Percentiles rank a stretch among this genome's conserved stretches.
These are phyloP conservation scores for Dactylellina sp. DNA, from an alignment of 2,329 filamentous ascomycete genomes.

Conservation along the genomic window DNA sequence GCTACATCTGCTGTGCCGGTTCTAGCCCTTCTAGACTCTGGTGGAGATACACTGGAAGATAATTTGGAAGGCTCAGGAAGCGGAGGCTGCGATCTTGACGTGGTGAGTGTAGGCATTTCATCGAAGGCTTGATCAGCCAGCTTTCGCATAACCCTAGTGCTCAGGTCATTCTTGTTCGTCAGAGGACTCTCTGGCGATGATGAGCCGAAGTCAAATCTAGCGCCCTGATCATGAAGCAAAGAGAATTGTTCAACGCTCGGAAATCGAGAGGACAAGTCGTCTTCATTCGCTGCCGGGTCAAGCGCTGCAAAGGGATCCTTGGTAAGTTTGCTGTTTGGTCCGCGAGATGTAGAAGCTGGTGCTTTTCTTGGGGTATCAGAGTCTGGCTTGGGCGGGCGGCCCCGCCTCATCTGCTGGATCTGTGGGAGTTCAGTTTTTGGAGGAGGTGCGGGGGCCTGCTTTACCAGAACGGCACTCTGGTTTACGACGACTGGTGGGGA, in stretches of 20 bases:
- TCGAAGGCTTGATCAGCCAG: slow-evolving; percentile 87
- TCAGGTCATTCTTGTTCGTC: slow-evolving; percentile 69
- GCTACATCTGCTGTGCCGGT: slow-evolving; percentile 63
- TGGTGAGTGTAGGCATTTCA: slow-evolving; percentile 62
- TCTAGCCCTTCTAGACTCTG: slow-evolving; percentile 61
- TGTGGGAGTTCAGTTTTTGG: slow-evolving; percentile 82
- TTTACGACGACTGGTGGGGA: slow-evolving; percentile 69
- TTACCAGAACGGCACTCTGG: slow-evolving; percentile 78
- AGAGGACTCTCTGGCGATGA: slow-evolving; percentile 66
- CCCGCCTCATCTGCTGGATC: slow-evolving; percentile 92
- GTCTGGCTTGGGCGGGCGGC: slow-evolving; percentile 72
- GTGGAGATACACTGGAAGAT: slow-evolving; percentile 34
- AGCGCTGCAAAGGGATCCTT: slow-evolving; percentile 91
- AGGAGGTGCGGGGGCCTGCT: slow-evolving; percentile 80
- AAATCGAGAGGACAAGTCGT: slow-evolving; percentile 87
- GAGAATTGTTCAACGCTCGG: slow-evolving; percentile 94
- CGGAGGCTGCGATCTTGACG: slow-evolving; percentile 38
- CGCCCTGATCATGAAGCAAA: slow-evolving; percentile 83
- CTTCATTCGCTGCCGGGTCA: slow-evolving; percentile 75
- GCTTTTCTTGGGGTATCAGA: slow-evolving; percentile 63
- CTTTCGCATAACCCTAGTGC: slow-evolving; percentile 77
- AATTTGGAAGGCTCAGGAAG: slow-evolving; percentile 12
- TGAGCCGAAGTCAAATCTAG: slow-evolving; percentile 81
- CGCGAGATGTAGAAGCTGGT: slow-evolving; percentile 65
- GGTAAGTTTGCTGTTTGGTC: slow-evolving; percentile 70